Evolutionary conservation across 805 yeast species (phyloP), one percentile per base, ranked within the genome.

Genomic region (Metschnikowia rubicola): DNA sequence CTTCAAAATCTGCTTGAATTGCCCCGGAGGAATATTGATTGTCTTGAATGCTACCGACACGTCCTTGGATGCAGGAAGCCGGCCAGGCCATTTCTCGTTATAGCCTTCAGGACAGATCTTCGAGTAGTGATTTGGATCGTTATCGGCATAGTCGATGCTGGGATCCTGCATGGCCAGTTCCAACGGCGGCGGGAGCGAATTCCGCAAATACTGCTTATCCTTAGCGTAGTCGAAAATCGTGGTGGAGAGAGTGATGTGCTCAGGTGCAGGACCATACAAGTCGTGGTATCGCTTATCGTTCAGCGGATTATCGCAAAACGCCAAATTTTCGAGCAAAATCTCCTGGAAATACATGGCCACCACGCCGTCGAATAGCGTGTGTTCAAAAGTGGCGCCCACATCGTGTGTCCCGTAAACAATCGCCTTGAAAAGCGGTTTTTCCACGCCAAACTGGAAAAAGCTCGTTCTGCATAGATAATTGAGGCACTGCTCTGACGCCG

Each of bases 281-380:
- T 10, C 10, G 10, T 35, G 45, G 28, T 39, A 56, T 1, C 34
- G 49, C 10, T 21, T 39, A 3, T 17, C 15, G 38, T 54, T 48
- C 2, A 30, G 46, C 8, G 35, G 28, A 7, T 45, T 30, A 8
- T 51, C 58, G 13, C 58, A 54, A 31, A 28, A 55, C 5, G 60
- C 61, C 40, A 68, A 48, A 38, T 60, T 61, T 13, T 64, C 61
- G 30, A 69, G 48, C n/a, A 69, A 59, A 3, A 61, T 55, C 49
- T 70, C 70, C 43, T 69, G 73, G 53, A 70, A 64, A 37, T 53
- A 53, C 26, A 54, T 57, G 0, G 65, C 74, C 10, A 62, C 70
- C 8, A 69, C 54, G 3, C 75, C 75, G 50, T 71, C 75, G 10
- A 63, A 64, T 11, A 68, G 58, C 6, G 73, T 63, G 51, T 71